These are phyloP conservation scores for Heteromeles arbutifolia DNA, from an alignment of 306 rosid genomes.

Conservation along the genomic window DNA sequence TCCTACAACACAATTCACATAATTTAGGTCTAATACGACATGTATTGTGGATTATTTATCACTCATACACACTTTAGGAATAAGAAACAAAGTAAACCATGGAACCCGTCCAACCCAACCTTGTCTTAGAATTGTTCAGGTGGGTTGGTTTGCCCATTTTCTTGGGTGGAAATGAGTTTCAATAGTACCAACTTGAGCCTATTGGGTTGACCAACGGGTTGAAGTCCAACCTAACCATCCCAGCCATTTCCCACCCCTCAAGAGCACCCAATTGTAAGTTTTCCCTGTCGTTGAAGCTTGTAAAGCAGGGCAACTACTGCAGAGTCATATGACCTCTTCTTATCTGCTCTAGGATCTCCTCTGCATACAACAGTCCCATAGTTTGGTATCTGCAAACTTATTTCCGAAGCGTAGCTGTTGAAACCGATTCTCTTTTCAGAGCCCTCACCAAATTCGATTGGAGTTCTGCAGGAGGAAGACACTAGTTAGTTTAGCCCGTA, in stretches of 20 bases:
- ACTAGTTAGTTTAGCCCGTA: neutral
- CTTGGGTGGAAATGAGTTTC: neutral
- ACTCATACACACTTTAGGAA: neutral
- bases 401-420: conserved; percentile 49
- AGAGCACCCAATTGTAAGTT: conserved; percentile 26
- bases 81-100: neutral
- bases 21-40: neutral
- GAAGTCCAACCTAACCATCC: neutral
- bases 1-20: neutral
- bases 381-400: conserved; percentile 54
- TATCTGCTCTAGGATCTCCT: conserved; percentile 72
- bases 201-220: neutral
- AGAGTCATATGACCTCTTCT: conserved; percentile 73
- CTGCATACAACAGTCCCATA: conserved; percentile 40
- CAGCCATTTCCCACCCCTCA: neutral
- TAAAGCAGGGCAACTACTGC: conserved; percentile 54
- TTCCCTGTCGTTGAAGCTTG: conserved; percentile 51
- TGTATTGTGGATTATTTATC: too few species aligned
- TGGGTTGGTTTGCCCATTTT: neutral
- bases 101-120: neutral
- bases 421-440: conserved; percentile 32
- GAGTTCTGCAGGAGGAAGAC: conserved; percentile 37
- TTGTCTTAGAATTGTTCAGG: neutral
- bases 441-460: conserved; percentile 44
- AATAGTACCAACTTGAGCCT: too few species aligned